A percentile compares a stretch with the other conserved stretches of the same genome.
phyloP scores from a whole-genome alignment of 495 filamentous ascomycete species.

The Penicillium verhagenii region DNA sequence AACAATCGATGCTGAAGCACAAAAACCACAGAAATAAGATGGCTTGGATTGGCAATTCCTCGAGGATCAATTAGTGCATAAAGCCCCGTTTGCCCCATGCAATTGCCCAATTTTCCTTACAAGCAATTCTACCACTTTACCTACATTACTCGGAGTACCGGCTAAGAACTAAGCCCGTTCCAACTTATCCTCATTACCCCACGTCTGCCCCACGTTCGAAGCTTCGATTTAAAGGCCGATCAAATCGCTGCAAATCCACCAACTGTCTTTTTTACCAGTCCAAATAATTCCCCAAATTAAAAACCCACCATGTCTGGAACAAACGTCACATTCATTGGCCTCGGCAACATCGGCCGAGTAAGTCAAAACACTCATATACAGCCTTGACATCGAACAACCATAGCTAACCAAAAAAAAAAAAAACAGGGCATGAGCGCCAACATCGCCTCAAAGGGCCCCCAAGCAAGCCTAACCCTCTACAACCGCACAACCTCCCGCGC shows the following conservation, averaged over 20 bases:
- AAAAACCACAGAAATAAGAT: no score
- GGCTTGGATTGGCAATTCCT: no score
- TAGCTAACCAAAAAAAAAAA: slow-evolving; percentile 22
- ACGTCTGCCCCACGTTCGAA: slow-evolving; percentile 10
- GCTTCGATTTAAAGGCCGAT: neutral
- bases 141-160: slow-evolving; percentile 3
- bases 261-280: neutral
- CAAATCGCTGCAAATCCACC: neutral
- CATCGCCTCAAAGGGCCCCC: slow-evolving; percentile 70
- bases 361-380: slow-evolving; percentile 27
- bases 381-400: slow-evolving; percentile 2
- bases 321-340: slow-evolving; percentile 69
- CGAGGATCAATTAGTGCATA: neutral
- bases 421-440: slow-evolving; percentile 82
- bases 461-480: slow-evolving; percentile 67
- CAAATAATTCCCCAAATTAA: neutral
- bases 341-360: slow-evolving; percentile 91
- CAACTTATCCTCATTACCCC: slow-evolving; percentile 24
- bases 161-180: slow-evolving; percentile 19
- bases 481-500: slow-evolving; percentile 71
- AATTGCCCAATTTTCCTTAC: no score
- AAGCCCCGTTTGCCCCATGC: neutral
- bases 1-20: no score
- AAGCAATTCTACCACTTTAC: no score
- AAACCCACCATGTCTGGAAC: slow-evolving; percentile 18